A percentile compares a stretch with the other conserved stretches of the same genome.
Evolutionary conservation across 2,329 filamentous ascomycete genomes (phyloP).

Genomic region (Trichoderma brevicompactum): DNA sequence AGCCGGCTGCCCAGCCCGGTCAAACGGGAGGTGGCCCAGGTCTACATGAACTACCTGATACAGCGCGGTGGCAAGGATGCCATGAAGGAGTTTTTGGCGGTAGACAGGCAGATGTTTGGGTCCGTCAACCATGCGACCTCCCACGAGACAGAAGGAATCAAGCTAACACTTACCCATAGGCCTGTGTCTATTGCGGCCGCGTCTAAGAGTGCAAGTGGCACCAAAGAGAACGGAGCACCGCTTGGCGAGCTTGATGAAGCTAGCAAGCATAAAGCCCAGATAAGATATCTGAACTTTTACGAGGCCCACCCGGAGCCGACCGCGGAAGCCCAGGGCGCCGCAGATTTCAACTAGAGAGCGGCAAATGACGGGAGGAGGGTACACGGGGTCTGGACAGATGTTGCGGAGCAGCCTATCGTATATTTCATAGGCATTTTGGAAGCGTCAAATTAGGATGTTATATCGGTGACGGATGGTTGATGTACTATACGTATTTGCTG

Average conservation of each 20-base stretch:
- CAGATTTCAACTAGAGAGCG: slow-evolving; percentile 54
- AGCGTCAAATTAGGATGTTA: slow-evolving; percentile 23
- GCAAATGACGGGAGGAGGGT: not conserved
- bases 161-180: slow-evolving; percentile 31
- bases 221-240: slow-evolving; percentile 53
- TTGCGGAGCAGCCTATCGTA: slow-evolving; percentile 3
- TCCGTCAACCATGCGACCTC: slow-evolving; percentile 45
- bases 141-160: slow-evolving; percentile 12
- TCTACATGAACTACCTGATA: slow-evolving; percentile 83
- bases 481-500: slow-evolving; percentile 29
- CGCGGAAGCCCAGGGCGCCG: slow-evolving; percentile 53
- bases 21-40: slow-evolving; percentile 75
- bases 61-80: slow-evolving; percentile 80
- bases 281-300: slow-evolving; percentile 56
- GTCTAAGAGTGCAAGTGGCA: slow-evolving; percentile 29
- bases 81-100: slow-evolving; percentile 80
- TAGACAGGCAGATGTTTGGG: slow-evolving; percentile 90
- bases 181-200: slow-evolving; percentile 34
- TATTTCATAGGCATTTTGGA: slow-evolving; percentile 21
- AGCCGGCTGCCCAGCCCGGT: slow-evolving; percentile 69
- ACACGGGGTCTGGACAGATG: not conserved
- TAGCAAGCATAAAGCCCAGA: slow-evolving; percentile 56
- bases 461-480: slow-evolving; percentile 10
- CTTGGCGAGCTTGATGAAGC: slow-evolving; percentile 55
- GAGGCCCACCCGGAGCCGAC: slow-evolving; percentile 55